Evolutionary conservation across 306 rosid genomes (phyloP), one percentile per base, ranked within the genome.

Genomic region (Cucumis sativus): DNA sequence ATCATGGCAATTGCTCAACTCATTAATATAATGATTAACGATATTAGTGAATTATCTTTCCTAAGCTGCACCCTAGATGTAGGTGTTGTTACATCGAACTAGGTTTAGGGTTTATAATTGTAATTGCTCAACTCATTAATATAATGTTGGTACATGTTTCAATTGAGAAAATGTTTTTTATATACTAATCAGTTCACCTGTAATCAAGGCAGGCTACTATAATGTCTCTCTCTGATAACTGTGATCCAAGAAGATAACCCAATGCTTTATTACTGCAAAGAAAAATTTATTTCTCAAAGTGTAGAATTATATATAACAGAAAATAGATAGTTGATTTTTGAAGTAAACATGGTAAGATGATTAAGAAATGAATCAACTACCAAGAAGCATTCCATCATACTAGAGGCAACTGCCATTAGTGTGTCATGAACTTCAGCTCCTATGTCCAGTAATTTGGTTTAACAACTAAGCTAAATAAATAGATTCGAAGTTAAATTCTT

Each of bases 201-300:
- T 93, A 93, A 85, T 93, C 98, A 69, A 93, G 89, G 88, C 97
- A 93, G 41, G 98, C 97, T 80, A 93, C 97, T 69, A 93, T 87
- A 82, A 93, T 88, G 85, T 85, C 97, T 82, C 97, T 86, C 64
- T 93, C 97, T n/a, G 97, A 81, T 84, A 91, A 86, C 74, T 93
- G 97, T 49, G 84, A 89, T 58, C 98, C 98, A 83, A 93, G 88
- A 74, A 93, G 98, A 83, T 89, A 85, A 57, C 98, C 98, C 97
- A 96, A 91, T 84, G 97, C 97, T 88, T 91, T 93, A 84, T 93
- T 86, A 74, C 98, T 91, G 88, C 86, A 64, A 83, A 79, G 70
- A 21, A 28, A 70, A 73, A 72, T 14, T 47, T 52, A 68, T 7
- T 64, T 28, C 60, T 78, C 75, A 74, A 62, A 43, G 58, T 40